Conservation (phyloP, 73 alveolate genomes). For the Paramecium primaurelia region DNA sequence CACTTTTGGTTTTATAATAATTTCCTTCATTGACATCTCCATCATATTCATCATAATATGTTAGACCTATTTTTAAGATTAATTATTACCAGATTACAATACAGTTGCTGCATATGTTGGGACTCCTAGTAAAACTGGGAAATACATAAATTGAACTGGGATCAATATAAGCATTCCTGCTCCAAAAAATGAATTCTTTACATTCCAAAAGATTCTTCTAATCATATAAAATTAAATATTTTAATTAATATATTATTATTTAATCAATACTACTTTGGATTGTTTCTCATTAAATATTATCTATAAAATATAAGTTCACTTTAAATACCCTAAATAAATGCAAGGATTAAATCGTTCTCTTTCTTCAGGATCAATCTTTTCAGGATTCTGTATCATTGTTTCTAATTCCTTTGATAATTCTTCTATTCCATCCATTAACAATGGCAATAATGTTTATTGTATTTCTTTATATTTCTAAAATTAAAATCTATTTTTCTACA, state of each 20-base stretch:
- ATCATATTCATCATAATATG: constrained; percentile 37
- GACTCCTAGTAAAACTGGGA: constrained; percentile 13
- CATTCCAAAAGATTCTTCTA: constrained; percentile 46
- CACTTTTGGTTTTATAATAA: constrained; percentile 3
- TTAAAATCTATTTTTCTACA: not conserved
- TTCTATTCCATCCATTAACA: constrained; percentile 56
- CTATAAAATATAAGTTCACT: not conserved
- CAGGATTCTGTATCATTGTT: constrained; percentile 44
- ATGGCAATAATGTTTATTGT: not conserved
- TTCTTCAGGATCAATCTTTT: constrained; percentile 37
- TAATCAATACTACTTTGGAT: constrained; percentile 43
- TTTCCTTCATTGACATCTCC: constrained; percentile 42
- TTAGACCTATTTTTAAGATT: not conserved
- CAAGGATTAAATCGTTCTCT: constrained; percentile 63
- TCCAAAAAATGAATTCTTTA: constrained; percentile 39
- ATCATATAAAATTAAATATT: constrained; percentile 7
- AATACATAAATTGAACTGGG: not conserved
- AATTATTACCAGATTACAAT: not conserved
- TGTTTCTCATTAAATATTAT: constrained; percentile 56
- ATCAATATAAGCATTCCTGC: constrained; percentile 30
- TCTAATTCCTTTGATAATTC: constrained; percentile 57
- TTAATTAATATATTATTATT: not conserved
- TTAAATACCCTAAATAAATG: constrained; percentile 44
- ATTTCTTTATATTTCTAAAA: not conserved
- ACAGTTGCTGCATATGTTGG: constrained; percentile 20